Evolutionary conservation across 2,329 filamentous ascomycete genomes (phyloP), one percentile per base, ranked within the genome.

Genomic region (Septoria linicola): DNA sequence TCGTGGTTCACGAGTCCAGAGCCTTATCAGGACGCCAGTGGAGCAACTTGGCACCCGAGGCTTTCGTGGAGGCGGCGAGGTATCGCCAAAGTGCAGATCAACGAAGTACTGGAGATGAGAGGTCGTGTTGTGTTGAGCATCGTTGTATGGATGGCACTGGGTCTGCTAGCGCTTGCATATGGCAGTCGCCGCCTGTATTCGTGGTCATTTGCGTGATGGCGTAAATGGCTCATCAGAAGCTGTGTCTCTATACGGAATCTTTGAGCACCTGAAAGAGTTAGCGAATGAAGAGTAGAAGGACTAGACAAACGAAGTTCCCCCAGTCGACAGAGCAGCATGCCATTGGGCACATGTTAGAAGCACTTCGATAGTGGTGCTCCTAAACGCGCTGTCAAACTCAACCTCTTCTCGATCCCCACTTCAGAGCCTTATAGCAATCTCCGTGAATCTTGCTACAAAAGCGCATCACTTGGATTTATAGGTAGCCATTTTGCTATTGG

Each of bases 61-160:
- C 51, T 51, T 14, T 54, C 50, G 11, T 60, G 55, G 62, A 75
- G 72, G 62, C 71, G 74, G 35, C 61, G 78, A 53, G 81, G 83
- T 64, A 71, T 87, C 46, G 76, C 84, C 62, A 78, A 72, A 64
- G 72, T 83, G 73, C 81, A 87, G 65, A 75, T 83, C 13, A 74
- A 73, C 2, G 82, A 87, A 62, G 84, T 84, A 2, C 82, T 87
- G 57, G 77, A 79, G 64, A 72, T 85, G 65, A 75, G 81, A 19
- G 70, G 72, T 8, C 71, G 70, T 16, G 76, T 87, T n/a, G 68
- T 85, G 19, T 63, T 76, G 3, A 71, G 68, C 1, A 63, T 87
- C 61, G 71, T 70, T 7, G 62, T 75, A 14, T 58, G 71, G 21
- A 59, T 63, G 3, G 59, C 62, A 8, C 39, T 66, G 8, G 59